Conservation (phyloP, 1,284 basidiomycete genomes). For the Phlebopus sp. region DNA sequence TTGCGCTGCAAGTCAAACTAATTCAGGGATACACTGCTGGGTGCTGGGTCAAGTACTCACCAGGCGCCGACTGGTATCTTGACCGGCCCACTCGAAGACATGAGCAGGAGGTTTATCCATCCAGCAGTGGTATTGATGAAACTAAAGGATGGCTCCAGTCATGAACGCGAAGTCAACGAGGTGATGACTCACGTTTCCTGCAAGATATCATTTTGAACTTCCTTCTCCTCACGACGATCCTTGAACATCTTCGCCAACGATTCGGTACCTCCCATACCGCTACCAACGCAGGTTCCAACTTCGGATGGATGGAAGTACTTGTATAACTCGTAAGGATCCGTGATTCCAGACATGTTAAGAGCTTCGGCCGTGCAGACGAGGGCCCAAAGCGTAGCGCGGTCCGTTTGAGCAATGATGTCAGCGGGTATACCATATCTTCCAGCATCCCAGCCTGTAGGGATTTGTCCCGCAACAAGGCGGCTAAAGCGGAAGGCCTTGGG, state of each 20-base stretch:
- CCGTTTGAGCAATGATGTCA: conserved; percentile 93
- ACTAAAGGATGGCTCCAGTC: conserved; percentile 38
- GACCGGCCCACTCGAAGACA: conserved; percentile 95
- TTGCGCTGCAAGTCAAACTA: conserved; percentile 59
- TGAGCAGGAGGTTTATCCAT: conserved; percentile 92
- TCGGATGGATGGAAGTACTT: conserved; percentile 96
- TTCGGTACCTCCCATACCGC: conserved; percentile 95
- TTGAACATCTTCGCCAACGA: conserved; percentile 96
- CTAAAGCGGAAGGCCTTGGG: conserved; percentile 97
- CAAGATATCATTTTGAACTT: conserved; percentile 96
- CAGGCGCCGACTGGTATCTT: conserved; percentile 99
- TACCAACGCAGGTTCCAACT: conserved; percentile 88
- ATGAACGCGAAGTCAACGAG: conserved; percentile 9
- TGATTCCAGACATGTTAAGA: conserved; percentile 95
- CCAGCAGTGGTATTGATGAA: conserved; percentile 98
- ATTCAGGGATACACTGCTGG: not conserved
- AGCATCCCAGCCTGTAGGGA: conserved; percentile 97
- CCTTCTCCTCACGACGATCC: conserved; percentile 94
- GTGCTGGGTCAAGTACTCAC: conserved; percentile 40
- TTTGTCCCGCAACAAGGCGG: conserved; percentile 92
- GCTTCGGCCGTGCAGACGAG: conserved; percentile 93
- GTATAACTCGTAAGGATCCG: conserved; percentile 96
- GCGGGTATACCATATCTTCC: conserved; percentile 97
- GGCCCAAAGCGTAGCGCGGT: conserved; percentile 96
- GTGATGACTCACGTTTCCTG: conserved; percentile 83